These are phyloP conservation scores for Zymoseptoria passerinii DNA, from an alignment of 2,329 filamentous ascomycete species.

Conservation along the genomic window DNA sequence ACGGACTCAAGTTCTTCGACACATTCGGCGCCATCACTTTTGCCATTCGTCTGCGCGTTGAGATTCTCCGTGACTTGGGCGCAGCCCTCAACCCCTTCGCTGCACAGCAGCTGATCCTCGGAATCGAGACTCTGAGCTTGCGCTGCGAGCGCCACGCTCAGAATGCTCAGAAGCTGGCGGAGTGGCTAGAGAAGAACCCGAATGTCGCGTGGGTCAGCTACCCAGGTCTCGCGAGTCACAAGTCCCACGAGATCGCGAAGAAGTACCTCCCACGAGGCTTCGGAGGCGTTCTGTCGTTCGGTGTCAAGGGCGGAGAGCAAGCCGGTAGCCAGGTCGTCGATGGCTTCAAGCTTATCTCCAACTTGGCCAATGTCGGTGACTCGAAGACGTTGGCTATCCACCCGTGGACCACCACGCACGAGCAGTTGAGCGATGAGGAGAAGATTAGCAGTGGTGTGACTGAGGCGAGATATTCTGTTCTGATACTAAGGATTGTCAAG, in stretches of 20 bases:
- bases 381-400: conserved; percentile 93
- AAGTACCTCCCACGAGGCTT: conserved; percentile 78
- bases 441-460: conserved; percentile 73
- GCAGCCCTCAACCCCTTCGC: conserved; percentile 79
- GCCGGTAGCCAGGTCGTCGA: conserved; percentile 86
- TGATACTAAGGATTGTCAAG: background rate
- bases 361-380: conserved; percentile 92
- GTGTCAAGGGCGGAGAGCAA: conserved; percentile 78
- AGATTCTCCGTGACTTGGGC: conserved; percentile 82
- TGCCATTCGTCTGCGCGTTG: conserved; percentile 77
- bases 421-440: conserved; percentile 80
- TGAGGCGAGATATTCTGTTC: conserved; percentile 14
- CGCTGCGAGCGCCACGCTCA: conserved; percentile 77
- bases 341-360: conserved; percentile 88
- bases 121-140: conserved; percentile 81
- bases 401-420: conserved; percentile 90
- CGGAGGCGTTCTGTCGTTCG: conserved; percentile 87
- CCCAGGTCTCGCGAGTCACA: conserved; percentile 75
- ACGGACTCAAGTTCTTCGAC: conserved; percentile 90
- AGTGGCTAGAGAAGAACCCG: conserved; percentile 73
- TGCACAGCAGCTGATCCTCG: conserved; percentile 83
- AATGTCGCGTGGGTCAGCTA: conserved; percentile 93
- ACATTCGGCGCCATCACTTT: conserved; percentile 78
- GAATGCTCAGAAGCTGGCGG: conserved; percentile 72
- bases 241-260: conserved; percentile 71